Evolutionary conservation across 306 rosid species (phyloP).

Genomic region (Datisca glomerata): DNA sequence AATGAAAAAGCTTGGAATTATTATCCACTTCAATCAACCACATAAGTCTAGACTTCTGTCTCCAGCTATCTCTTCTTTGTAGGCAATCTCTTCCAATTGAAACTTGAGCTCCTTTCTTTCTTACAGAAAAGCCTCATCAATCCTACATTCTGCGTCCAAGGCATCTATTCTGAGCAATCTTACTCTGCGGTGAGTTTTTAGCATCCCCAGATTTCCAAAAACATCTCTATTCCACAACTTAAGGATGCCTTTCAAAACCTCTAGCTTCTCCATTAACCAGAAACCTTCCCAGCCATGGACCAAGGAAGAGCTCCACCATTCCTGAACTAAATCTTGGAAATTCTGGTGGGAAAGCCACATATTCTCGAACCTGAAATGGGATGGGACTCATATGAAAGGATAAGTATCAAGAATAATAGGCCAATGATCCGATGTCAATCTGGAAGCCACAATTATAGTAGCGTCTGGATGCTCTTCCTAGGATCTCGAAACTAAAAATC

Average conservation of each 20-base stretch:
- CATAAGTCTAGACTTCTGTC: too few species aligned
- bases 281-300: background rate
- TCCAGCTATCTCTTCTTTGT: too few species aligned
- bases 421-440: background rate
- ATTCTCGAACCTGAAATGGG: background rate
- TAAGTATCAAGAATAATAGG: background rate
- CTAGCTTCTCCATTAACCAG: background rate
- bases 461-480: background rate
- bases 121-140: too few species aligned
- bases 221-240: background rate
- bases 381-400: background rate
- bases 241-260: background rate
- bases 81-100: too few species aligned
- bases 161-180: too few species aligned
- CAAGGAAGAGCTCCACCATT: background rate
- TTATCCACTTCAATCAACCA: too few species aligned
- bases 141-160: too few species aligned
- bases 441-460: background rate
- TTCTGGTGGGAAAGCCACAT: background rate
- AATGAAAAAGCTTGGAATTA: too few species aligned
- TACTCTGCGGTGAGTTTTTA: too few species aligned
- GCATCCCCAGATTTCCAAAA: too few species aligned
- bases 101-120: too few species aligned
- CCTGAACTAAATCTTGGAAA: background rate
- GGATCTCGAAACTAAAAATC: background rate